Evolutionary conservation across 1,284 basidiomycete species (phyloP), one percentile per base, ranked within the genome.

Genomic region (Flammula alnicola): DNA sequence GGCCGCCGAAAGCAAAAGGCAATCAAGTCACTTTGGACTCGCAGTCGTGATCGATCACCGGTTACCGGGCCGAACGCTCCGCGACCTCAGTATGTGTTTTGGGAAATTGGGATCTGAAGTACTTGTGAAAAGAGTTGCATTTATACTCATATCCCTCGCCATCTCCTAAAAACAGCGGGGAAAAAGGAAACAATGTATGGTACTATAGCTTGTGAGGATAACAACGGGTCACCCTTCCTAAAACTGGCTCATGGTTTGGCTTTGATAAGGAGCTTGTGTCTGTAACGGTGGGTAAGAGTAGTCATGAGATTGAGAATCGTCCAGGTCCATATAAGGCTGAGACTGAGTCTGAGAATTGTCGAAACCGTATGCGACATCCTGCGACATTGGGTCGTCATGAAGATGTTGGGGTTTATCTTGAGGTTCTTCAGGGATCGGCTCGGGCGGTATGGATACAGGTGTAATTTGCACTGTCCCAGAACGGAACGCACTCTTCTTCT

Each of bases 201-300:
- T 20, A 39, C 9, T 25, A 32, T 4, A 9, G 12, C 12, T 31
- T 11, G 3, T 8, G 10, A 26, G 25, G 22, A 16, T 17, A 30
- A 35, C 7, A 1, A 11, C 12, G 3, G 32, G 25, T 36, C 5
- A 2, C 9, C 16, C n/a, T 27, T 16, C 9, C 23, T 33, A 47
- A 29, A 39, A 53, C 39, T 58, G 51, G n/a, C 49, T 36, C 44
- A 54, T 55, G 41, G 47, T 63, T 55, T 77, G 78, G 52, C 78
- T 80, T 30, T 66, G 61, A 54, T 81, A 82, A 7, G 75, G 76
- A 25, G 79, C 78, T 56, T 83, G 81, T 3, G 78, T 79, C 56
- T 75, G 76, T 33, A 78, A 47, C 27, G 59, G 68, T 16, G 69
- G 61, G 41, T 67, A 68, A 14, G 61, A 62, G n/a, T 46, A 39